These are phyloP conservation scores for Phialocephala subalpina DNA, from an alignment of 2,329 filamentous ascomycete genomes.

Conservation along the genomic window DNA sequence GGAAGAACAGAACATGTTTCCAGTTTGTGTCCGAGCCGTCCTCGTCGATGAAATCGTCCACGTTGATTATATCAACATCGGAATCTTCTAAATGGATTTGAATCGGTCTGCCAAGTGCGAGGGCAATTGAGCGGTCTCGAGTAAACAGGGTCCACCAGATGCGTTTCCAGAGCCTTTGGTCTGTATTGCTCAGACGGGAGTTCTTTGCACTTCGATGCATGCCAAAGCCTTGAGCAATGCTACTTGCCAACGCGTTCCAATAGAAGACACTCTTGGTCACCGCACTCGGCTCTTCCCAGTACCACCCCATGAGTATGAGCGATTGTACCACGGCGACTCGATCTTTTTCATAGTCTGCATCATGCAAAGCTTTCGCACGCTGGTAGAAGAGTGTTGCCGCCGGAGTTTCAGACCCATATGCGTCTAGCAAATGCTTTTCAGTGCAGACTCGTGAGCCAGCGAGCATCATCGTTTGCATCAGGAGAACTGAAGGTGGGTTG, in stretches of 20 bases:
- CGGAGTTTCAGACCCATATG: constrained; percentile 91
- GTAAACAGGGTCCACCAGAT: constrained; percentile 99
- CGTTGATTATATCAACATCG: constrained; percentile 95
- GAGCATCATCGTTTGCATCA: constrained; percentile 88
- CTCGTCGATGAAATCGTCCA: constrained; percentile 96
- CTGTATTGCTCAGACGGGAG: constrained; percentile 88
- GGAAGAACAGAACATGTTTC: constrained; percentile 91
- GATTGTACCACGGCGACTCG: constrained; percentile 96
- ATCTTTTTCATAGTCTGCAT: constrained; percentile 97
- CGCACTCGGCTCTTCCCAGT: constrained; percentile 98
- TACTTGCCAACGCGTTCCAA: constrained; percentile 94
- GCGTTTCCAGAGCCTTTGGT: constrained; percentile 75
- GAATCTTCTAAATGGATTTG: constrained; percentile 97
- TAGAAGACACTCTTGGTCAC: constrained; percentile 99
- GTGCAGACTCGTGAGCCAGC: constrained; percentile 95
- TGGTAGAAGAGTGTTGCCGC: constrained; percentile 98
- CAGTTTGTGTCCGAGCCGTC: constrained; percentile 81
- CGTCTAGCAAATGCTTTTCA: constrained; percentile 93
- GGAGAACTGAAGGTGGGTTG: constrained; percentile 88
- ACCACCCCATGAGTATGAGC: constrained; percentile 95
- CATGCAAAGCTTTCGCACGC: constrained; percentile 91
- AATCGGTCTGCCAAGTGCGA: constrained; percentile 91
- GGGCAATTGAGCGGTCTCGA: constrained; percentile 91
- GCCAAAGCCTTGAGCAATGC: constrained; percentile 94
- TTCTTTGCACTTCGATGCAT: constrained; percentile 97